Conservation (phyloP, 108 stramenopile genomes). For the Skeletonema menzelii region DNA sequence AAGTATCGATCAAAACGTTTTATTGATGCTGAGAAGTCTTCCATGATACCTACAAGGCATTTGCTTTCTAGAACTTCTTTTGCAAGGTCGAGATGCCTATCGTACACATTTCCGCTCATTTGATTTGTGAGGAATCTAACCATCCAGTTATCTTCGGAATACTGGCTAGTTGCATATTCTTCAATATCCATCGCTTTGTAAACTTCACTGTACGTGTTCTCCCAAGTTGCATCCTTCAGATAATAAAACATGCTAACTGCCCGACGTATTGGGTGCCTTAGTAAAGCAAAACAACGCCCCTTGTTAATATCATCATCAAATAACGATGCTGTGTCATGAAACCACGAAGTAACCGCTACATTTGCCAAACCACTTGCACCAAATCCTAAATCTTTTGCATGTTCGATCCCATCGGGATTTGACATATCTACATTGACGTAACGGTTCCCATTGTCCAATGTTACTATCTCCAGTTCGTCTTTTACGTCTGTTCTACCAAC, state of each 20-base stretch:
- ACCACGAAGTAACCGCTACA: constrained; percentile 40
- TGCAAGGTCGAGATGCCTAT: constrained; percentile 33
- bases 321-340: constrained; percentile 33
- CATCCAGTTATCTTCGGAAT: constrained; percentile 49
- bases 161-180: constrained; percentile 41
- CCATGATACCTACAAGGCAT: constrained; percentile 38
- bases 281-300: constrained; percentile 28
- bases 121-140: constrained; percentile 40
- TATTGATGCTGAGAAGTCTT: constrained; percentile 31
- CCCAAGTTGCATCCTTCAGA: constrained; percentile 44
- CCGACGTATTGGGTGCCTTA: constrained; percentile 37
- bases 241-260: constrained; percentile 44
- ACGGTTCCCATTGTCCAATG: constrained; percentile 36
- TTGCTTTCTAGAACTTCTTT: constrained; percentile 43
- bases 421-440: constrained; percentile 56
- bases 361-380: constrained; percentile 38
- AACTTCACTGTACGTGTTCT: constrained; percentile 38
- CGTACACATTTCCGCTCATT: constrained; percentile 30
- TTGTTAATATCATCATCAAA: constrained; percentile 31
- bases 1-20: constrained; percentile 39
- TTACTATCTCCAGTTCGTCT: constrained; percentile 23
- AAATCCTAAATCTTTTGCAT: constrained; percentile 46
- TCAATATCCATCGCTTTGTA: constrained; percentile 38
- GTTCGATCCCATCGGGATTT: constrained; percentile 32
- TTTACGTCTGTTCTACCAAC: constrained; percentile 15